Percentiles rank a stretch among this genome's conserved stretches.
These are phyloP conservation scores for Dillenia suffruticosa DNA, from an alignment of 164 flowering plant genomes.

Conservation along the genomic window DNA sequence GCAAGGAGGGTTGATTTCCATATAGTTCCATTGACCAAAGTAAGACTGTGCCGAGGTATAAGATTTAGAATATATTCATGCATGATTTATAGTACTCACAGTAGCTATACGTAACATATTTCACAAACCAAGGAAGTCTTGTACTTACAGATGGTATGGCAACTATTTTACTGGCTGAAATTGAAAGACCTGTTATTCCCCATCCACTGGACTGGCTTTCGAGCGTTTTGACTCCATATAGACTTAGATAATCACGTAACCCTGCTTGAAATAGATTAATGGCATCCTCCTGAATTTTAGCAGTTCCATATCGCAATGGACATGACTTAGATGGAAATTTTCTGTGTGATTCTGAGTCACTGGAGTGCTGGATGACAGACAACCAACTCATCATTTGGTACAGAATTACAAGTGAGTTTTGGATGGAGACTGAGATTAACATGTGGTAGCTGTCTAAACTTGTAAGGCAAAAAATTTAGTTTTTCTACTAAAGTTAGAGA, in stretches of 20 bases:
- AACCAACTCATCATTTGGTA: constrained; percentile 5
- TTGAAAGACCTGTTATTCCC: constrained; percentile 78
- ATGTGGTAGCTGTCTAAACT: background rate
- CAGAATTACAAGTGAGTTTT: no score
- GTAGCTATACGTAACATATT: background rate
- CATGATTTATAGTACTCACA: no score
- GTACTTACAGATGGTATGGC: constrained; percentile 66
- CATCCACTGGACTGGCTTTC: constrained; percentile 42
- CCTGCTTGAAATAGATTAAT: constrained; percentile 68
- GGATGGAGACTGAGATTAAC: background rate
- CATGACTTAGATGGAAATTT: constrained; percentile 95
- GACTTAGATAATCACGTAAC: constrained; percentile 70
- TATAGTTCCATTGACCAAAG: no score
- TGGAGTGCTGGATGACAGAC: constrained; percentile 29
- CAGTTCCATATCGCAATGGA: constrained; percentile 74
- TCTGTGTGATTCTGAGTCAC: constrained; percentile 55
- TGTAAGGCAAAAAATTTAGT: background rate
- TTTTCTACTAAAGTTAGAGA: no score
- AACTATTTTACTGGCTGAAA: constrained; percentile 84
- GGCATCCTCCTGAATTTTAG: constrained; percentile 88
- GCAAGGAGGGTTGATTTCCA: no score
- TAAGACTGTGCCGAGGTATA: no score
- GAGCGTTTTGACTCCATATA: constrained; percentile 27
- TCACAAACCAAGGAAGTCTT: background rate
- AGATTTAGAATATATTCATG: no score